Conservation (phyloP, 108 stramenopile genomes). For the Mayamaea pseudoterrestris region DNA sequence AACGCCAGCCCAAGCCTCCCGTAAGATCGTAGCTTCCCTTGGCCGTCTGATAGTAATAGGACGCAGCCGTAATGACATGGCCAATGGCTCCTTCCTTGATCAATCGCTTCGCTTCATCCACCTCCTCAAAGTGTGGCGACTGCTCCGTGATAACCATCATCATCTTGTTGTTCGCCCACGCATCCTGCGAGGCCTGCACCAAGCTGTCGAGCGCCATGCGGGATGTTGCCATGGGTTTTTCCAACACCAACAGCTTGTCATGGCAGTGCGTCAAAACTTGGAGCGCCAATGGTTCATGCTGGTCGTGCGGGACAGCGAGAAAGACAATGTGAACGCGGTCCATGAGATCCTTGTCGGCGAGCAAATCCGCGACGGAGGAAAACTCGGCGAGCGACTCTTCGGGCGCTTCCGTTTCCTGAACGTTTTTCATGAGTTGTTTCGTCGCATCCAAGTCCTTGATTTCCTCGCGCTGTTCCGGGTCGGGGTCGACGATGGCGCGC, state of each 20-base stretch:
- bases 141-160: slow-evolving; percentile 24
- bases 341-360: no score
- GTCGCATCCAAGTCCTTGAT: slow-evolving; percentile 3
- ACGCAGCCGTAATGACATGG: slow-evolving; percentile 7
- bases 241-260: slow-evolving; percentile 15
- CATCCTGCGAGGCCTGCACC: slow-evolving; percentile 2
- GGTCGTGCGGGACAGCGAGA: slow-evolving; percentile 24
- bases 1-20: slow-evolving; percentile 23
- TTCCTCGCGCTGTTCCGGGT: slow-evolving; percentile 9
- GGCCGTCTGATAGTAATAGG: slow-evolving; percentile 22
- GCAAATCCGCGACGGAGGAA: not conserved
- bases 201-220: slow-evolving; percentile 1
- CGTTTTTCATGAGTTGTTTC: no score
- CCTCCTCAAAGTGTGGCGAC: slow-evolving; percentile 22
- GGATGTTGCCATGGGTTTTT: slow-evolving; percentile 24
- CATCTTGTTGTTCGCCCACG: not conserved
- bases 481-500: slow-evolving; percentile 17
- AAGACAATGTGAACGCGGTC: slow-evolving; percentile 6
- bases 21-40: slow-evolving; percentile 5
- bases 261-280: no score
- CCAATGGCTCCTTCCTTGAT: slow-evolving; percentile 15
- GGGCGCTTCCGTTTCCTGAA: slow-evolving; percentile 2
- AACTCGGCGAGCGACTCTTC: not conserved
- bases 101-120: slow-evolving; percentile 12
- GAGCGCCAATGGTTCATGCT: slow-evolving; percentile 17